Percentiles rank a stretch among this genome's conserved stretches.
phyloP scores from a whole-genome alignment of 148 eudicot genomes.

The Rheum nobile region DNA sequence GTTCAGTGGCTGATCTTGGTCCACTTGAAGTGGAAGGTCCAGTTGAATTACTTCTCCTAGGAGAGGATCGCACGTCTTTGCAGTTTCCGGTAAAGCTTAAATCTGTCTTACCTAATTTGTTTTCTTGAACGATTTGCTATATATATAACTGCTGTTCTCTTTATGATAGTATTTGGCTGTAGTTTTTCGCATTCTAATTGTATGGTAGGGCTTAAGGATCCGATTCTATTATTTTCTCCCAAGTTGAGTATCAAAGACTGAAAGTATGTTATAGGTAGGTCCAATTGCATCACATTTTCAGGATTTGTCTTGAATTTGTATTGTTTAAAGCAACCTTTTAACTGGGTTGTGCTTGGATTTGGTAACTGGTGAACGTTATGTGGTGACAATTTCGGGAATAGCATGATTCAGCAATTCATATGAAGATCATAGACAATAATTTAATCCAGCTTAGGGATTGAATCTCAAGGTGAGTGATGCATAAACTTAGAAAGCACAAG shows the following conservation, averaged over 20 bases:
- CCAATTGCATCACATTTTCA: not conserved
- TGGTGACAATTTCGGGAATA: not conserved
- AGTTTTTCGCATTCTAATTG: not conserved
- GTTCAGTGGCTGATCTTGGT: slow-evolving; percentile 24
- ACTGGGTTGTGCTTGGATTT: slow-evolving; percentile 2
- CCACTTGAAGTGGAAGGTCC: slow-evolving; percentile 36
- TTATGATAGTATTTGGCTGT: not conserved
- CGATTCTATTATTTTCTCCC: not conserved
- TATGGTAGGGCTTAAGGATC: not conserved
- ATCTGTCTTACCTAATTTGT: not conserved
- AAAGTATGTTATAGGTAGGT: not conserved
- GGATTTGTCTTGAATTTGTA: not conserved
- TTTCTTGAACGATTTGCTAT: not conserved
- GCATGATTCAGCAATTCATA: not conserved
- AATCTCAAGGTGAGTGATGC: not conserved
- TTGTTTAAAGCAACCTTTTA: not conserved
- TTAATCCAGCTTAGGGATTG: not conserved
- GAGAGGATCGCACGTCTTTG: slow-evolving; percentile 28
- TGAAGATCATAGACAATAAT: not conserved
- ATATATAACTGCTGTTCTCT: not conserved
- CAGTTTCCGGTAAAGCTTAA: slow-evolving; percentile 34
- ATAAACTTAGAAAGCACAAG: not conserved
- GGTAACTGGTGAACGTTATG: not conserved
- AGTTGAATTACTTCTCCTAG: slow-evolving; percentile 25
- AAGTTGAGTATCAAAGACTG: not conserved